Percentiles rank a stretch among this genome's conserved stretches.
phyloP scores from a whole-genome alignment of 495 filamentous ascomycete species.

The Hypoxylon lienhwacheense region DNA sequence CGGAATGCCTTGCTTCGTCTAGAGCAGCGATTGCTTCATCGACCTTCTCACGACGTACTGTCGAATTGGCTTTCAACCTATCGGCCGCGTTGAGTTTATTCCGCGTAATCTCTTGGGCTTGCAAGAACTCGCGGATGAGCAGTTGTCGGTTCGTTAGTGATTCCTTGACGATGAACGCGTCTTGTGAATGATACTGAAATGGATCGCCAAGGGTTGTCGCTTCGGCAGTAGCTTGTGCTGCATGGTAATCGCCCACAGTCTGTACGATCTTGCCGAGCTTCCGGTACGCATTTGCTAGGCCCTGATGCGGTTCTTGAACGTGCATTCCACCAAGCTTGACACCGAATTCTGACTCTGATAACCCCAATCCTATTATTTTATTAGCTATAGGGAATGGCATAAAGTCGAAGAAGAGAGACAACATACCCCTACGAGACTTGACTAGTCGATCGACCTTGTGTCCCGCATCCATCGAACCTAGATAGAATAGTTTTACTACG shows the following conservation, averaged over 20 bases:
- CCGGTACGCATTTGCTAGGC: slow-evolving; percentile 84
- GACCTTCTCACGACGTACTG: slow-evolving; percentile 87
- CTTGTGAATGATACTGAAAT: slow-evolving; percentile 90
- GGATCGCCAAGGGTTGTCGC: slow-evolving; percentile 94
- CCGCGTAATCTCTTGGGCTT: slow-evolving; percentile 79
- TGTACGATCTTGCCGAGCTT: slow-evolving; percentile 94
- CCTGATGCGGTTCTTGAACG: slow-evolving; percentile 85
- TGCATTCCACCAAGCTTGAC: slow-evolving; percentile 83
- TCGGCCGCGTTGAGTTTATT: slow-evolving; percentile 82
- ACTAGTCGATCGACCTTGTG: slow-evolving; percentile 96
- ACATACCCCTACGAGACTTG: slow-evolving; percentile 83
- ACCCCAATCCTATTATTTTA: slow-evolving; percentile 69
- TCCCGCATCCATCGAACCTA: slow-evolving; percentile 90
- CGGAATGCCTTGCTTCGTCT: slow-evolving; percentile 80
- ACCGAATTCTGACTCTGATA: slow-evolving; percentile 92
- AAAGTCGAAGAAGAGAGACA: not conserved
- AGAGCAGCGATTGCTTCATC: slow-evolving; percentile 90
- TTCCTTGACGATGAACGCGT: slow-evolving; percentile 98
- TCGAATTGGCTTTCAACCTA: slow-evolving; percentile 79
- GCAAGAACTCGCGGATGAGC: slow-evolving; percentile 88
- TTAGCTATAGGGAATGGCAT: slow-evolving; percentile 22
- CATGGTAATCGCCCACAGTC: slow-evolving; percentile 89
- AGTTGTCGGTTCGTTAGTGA: slow-evolving; percentile 98
- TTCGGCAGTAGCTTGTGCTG: slow-evolving; percentile 96
- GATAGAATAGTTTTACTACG: slow-evolving; percentile 91